phyloP scores from a whole-genome alignment of 75 land plant species.

The Selaginella tamariscina region DNA sequence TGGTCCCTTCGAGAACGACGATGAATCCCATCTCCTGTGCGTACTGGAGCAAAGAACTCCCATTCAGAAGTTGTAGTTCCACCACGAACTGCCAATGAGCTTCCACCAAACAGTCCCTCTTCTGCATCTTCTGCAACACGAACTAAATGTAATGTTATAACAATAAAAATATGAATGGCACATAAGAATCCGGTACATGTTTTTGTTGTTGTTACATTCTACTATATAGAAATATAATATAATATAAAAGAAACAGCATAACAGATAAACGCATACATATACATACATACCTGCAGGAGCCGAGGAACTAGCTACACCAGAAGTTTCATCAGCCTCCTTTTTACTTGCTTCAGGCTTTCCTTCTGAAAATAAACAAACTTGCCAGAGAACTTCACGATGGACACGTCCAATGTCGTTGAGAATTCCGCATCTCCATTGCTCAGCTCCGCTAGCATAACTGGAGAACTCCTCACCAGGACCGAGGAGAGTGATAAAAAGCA shows the following conservation, averaged over 20 bases:
- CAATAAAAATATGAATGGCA: too few relatives aligned
- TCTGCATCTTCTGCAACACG: constrained; percentile 28
- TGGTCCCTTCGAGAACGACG: constrained; percentile 43
- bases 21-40: constrained; percentile 52
- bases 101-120: constrained; percentile 47
- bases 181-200: too few relatives aligned
- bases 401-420: background rate
- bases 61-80: constrained; percentile 46
- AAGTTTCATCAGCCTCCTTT: constrained; percentile 16
- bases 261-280: too few relatives aligned
- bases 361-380: background rate
- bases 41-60: constrained; percentile 59
- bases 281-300: constrained; percentile 22
- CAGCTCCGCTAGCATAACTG: background rate
- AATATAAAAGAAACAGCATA: too few relatives aligned
- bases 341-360: constrained; percentile 5
- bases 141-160: constrained; percentile 22
- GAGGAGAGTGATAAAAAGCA: constrained; percentile 54
- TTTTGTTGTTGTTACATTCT: too few relatives aligned
- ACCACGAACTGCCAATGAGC: constrained; percentile 48
- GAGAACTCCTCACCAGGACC: constrained; percentile 53
- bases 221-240: too few relatives aligned
- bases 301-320: constrained; percentile 27
- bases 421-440: background rate
- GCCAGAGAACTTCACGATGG: background rate